phyloP scores from a whole-genome alignment of 176 grass and related monocot species.

The Pharus latifolius region DNA sequence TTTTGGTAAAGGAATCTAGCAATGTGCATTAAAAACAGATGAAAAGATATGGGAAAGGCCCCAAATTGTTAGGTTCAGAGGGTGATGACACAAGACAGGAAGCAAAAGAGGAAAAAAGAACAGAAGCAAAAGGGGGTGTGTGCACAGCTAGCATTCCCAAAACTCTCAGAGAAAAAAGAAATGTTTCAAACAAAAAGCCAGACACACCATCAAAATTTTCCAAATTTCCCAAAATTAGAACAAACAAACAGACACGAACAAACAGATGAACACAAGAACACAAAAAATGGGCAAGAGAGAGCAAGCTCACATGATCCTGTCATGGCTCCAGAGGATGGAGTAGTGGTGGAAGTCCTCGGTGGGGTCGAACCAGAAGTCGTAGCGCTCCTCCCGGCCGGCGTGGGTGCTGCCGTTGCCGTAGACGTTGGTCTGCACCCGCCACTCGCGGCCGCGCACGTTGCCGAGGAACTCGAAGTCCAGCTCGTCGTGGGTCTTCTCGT shows the following conservation, averaged over 20 bases:
- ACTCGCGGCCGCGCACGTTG: constrained; percentile 78
- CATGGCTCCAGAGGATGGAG: constrained; percentile 72
- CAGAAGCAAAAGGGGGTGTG: neutral
- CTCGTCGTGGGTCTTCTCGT: constrained; percentile 86
- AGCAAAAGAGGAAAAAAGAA: constrained; percentile 3
- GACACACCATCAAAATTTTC: too few relatives aligned
- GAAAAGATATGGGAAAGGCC: constrained; percentile 6
- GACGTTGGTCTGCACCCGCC: constrained; percentile 80
- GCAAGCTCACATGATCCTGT: constrained; percentile 53
- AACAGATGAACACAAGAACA: too few relatives aligned
- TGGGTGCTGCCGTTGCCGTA: constrained; percentile 85
- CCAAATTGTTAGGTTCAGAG: constrained; percentile 10
- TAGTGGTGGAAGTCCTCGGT: constrained; percentile 85
- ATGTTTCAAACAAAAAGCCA: neutral
- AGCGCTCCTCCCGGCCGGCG: constrained; percentile 80
- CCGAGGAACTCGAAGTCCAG: constrained; percentile 98
- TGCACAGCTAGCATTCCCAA: too few relatives aligned
- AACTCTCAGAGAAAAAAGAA: neutral
- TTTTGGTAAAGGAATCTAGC: constrained; percentile 33
- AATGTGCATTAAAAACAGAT: constrained; percentile 12
- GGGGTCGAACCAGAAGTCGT: constrained; percentile 86
- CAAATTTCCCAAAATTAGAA: too few relatives aligned
- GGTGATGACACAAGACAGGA: neutral
- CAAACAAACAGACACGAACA: neutral
- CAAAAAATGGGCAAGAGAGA: neutral